Evolutionary conservation across 2,329 filamentous ascomycete species (phyloP), one percentile per base, ranked within the genome.

Genomic region (Emergomyces africanus): DNA sequence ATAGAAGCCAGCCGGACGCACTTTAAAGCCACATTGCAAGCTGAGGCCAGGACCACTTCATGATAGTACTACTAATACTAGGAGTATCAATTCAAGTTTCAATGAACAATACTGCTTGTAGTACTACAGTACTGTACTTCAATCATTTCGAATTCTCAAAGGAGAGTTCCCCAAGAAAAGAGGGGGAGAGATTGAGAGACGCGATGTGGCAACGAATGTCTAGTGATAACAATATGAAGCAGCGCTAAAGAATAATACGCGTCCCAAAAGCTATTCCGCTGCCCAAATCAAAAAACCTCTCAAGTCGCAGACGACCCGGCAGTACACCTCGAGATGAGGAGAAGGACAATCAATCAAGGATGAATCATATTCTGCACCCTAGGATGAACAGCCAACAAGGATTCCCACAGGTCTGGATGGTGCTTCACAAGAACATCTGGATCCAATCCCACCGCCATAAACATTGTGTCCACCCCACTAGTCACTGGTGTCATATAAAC

Each of bases 401-500:
- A 80, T 18, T 84, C 77, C 71, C 92, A 96, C 53, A 97, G 74
- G 62, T 95, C 89, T 0, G 85, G 84, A 71, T 96, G 91, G 59
- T 94, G 85, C 48, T 82, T 78, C 70, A 90, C 86, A 77, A 96
- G 76, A 9, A 92, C 87, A 58, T 77, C 72, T 9, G 81, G 81
- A 69, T 83, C 81, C 81, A 82, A 85, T 1, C 81, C 82, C 71
- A 79, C 80, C 2, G 89, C 90, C 0, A 96, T 89, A 66, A 96
- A 96, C 62, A 96, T 88, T 0, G 91, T 95, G 65, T 95, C 88
- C 63, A 95, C 83, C n/a, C 92, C 92, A 66, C 86, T 91, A 63
- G 86, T 86, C 59, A 97, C 78, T 0, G 92, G 92, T 0, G 89
- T 92, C 39, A 92, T 88, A 74, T 96, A 95, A 63, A 95, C 83